Evolutionary conservation across 2,329 filamentous ascomycete species (phyloP).

Genomic region (Fusarium siculi): DNA sequence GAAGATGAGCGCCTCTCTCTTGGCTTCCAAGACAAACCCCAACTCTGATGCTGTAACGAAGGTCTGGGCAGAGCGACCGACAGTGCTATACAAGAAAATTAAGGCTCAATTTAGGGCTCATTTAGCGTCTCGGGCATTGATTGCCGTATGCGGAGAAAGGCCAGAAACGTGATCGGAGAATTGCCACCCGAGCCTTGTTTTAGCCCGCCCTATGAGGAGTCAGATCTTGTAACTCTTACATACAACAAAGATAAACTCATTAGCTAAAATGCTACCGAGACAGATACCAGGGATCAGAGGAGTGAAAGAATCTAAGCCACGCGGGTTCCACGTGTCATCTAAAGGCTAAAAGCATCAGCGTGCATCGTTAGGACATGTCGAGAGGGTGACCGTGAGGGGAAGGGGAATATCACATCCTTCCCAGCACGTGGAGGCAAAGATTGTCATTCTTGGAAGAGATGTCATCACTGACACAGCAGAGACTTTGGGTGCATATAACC

Average conservation of each 20-base stretch:
- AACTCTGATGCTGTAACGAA: not conserved
- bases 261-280: not conserved
- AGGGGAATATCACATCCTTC: not conserved
- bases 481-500: not conserved
- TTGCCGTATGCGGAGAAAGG: slow-evolving; percentile 14
- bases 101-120: not conserved
- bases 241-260: not conserved
- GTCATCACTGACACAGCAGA: slow-evolving; percentile 8
- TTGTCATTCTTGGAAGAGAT: not conserved
- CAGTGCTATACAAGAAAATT: not conserved
- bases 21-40: not conserved
- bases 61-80: not conserved
- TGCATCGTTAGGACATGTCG: not conserved
- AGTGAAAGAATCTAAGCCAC: not conserved
- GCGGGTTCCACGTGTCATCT: slow-evolving; percentile 15
- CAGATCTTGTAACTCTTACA: not conserved
- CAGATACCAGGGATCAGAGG: not conserved
- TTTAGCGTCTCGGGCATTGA: slow-evolving; percentile 4
- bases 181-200: not conserved
- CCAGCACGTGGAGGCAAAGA: slow-evolving; percentile 14
- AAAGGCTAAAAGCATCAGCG: not conserved
- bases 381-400: slow-evolving; percentile 9
- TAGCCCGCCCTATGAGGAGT: not conserved
- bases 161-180: not conserved
- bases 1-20: not conserved